Evolutionary conservation across 345 rosid genomes (phyloP).

Genomic region (Atalantia buxifolia): DNA sequence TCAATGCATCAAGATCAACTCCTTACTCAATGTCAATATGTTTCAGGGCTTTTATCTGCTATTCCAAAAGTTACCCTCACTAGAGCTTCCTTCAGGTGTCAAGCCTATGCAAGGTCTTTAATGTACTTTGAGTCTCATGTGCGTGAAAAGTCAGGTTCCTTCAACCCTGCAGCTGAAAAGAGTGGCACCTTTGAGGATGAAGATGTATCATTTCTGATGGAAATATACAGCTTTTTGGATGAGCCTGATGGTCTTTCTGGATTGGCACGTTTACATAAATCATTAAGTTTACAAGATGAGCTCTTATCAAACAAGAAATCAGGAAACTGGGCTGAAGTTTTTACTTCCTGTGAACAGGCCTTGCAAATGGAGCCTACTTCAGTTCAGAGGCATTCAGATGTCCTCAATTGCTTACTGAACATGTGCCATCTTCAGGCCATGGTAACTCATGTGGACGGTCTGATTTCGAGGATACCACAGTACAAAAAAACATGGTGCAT

Average conservation of each 20-base stretch:
- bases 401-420: constrained; percentile 85
- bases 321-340: constrained; percentile 96
- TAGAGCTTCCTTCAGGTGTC: constrained; percentile 87
- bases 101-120: constrained; percentile 92
- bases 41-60: constrained; percentile 74
- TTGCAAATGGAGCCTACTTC: constrained; percentile 94
- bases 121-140: constrained; percentile 97
- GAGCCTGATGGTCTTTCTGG: constrained; percentile 96
- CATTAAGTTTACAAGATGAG: constrained; percentile 81
- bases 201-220: constrained; percentile 93
- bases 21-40: constrained; percentile 79
- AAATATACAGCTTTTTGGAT: constrained; percentile 85
- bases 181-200: constrained; percentile 82
- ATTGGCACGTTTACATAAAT: constrained; percentile 81
- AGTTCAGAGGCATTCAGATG: constrained; percentile 90
- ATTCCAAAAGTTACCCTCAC: constrained; percentile 91
- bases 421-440: constrained; percentile 99
- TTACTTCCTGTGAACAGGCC: constrained; percentile 93
- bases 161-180: constrained; percentile 88
- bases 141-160: constrained; percentile 80
- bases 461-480: constrained; percentile 81
- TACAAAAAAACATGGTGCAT: constrained; percentile 98
- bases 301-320: constrained; percentile 79
- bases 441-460: constrained; percentile 94
- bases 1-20: constrained; percentile 66